Evolutionary conservation across 2,329 filamentous ascomycete species (phyloP).

Genomic region (Apiospora sp.): DNA sequence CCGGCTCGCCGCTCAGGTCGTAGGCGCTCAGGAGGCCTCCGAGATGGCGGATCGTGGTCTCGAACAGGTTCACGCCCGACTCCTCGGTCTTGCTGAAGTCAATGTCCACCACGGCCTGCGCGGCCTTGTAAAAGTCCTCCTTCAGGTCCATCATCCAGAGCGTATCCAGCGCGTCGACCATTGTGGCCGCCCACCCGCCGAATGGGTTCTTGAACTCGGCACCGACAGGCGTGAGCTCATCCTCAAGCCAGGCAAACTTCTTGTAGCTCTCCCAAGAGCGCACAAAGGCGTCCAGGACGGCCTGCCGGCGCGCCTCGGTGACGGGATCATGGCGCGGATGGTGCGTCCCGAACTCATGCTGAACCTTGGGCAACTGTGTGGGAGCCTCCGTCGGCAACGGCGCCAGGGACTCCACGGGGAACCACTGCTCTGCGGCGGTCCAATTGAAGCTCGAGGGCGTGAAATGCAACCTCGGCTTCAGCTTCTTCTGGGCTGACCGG

Average conservation of each 20-base stretch:
- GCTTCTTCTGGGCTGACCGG: not conserved
- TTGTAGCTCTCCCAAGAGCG: constrained; percentile 70
- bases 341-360: constrained; percentile 18
- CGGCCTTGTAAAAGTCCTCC: constrained; percentile 63
- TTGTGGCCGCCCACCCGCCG: constrained; percentile 60
- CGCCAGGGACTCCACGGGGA: constrained; percentile 22
- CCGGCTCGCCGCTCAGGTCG: constrained; percentile 52
- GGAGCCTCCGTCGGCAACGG: not conserved
- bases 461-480: constrained; percentile 19
- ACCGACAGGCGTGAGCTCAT: constrained; percentile 51
- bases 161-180: constrained; percentile 68
- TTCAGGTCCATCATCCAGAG: constrained; percentile 68
- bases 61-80: constrained; percentile 52
- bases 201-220: constrained; percentile 39
- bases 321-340: not conserved
- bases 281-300: constrained; percentile 58
- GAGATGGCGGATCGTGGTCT: constrained; percentile 56
- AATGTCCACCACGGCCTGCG: constrained; percentile 55
- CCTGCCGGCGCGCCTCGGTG: constrained; percentile 30
- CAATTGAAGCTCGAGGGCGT: constrained; percentile 27
- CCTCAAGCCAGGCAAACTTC: constrained; percentile 68
- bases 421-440: constrained; percentile 17
- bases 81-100: constrained; percentile 55
- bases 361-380: not conserved
- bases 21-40: constrained; percentile 55